A percentile compares a stretch with the other conserved stretches of the same genome.
These are phyloP conservation scores for Eutrema yunnanense DNA, from an alignment of 345 rosid species.

Conservation along the genomic window DNA sequence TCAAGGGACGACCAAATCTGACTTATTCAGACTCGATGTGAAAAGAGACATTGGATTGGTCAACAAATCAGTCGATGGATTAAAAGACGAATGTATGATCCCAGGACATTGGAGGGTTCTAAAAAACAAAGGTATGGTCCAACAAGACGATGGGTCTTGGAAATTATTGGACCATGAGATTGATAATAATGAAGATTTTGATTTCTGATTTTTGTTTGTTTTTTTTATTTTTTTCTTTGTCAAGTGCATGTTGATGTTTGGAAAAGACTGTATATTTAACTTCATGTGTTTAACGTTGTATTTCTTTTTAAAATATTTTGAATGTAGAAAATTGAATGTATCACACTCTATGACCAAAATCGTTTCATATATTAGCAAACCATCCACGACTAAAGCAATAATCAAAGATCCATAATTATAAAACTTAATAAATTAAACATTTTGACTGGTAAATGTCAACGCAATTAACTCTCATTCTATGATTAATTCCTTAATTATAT, in stretches of 20 bases:
- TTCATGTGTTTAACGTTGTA: background rate
- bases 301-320: background rate
- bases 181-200: conserved; percentile 33
- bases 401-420: background rate
- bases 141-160: conserved; percentile 72
- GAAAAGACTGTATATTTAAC: background rate
- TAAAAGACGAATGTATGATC: conserved; percentile 54
- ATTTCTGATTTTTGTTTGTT: background rate
- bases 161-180: conserved; percentile 59
- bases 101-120: conserved; percentile 53
- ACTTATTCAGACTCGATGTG: conserved; percentile 53
- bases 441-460: background rate
- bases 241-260: conserved; percentile 11
- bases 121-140: conserved; percentile 70
- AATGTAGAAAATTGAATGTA: background rate
- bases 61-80: conserved; percentile 49
- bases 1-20: conserved; percentile 43
- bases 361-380: background rate
- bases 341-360: background rate
- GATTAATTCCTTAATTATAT: no score
- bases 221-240: background rate
- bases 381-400: conserved; percentile 2
- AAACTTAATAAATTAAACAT: background rate
- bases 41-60: conserved; percentile 51
- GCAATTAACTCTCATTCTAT: background rate